Base-by-base conservation (phyloP, 2,329 filamentous ascomycete genomes). In the Phyllosticta citribraziliensis region DNA sequence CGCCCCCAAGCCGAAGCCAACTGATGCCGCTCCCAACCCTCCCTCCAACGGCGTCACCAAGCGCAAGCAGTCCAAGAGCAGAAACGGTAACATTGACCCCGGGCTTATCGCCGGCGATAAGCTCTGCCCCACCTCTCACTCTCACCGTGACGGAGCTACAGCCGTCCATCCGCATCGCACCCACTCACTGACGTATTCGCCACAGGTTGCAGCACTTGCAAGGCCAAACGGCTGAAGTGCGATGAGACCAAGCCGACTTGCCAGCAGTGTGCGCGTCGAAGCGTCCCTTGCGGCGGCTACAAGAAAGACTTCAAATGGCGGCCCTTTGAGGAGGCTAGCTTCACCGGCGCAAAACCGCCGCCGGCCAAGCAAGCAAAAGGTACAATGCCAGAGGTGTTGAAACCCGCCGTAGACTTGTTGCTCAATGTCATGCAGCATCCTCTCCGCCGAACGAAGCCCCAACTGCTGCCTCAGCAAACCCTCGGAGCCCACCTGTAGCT, bases 241-340 rank as follows among this genome's bases (percentile, higher is more conserved):
- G 87, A 88, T 70, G 87, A 89, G 75, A 83, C 82, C 54, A 88
- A 89, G 66, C 87, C 86, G 0, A 80, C 78, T 22, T 88, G 86
- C 67, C 77, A 83, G 62, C 85, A 88, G 74, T 88, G 86, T 69
- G 78, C 83, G 54, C 83, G 82, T 66, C 79, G 86, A 58, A 84
- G 81, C 64, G 85, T 89, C 22, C 70, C 76, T 3, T 89, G 87
- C 69, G 86, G 86, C 62, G 87, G 87, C 40, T 89, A 89, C 74
- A 87, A 84, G 72, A 89, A 88, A 70, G 84, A 88, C 70, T 89
- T 88, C 75, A 88, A 89, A 78, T 89, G 87, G 87, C 79, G 85
- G 58, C 81, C 85, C 0, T 88, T 88, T 66, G 85, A 86, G 68
- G 85, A 88, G 65, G 79, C 82, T 55, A 84, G 75, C 60, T 78